Base-by-base conservation (phyloP, 345 rosid genomes). In the Excoecaria cochinchinensis region DNA sequence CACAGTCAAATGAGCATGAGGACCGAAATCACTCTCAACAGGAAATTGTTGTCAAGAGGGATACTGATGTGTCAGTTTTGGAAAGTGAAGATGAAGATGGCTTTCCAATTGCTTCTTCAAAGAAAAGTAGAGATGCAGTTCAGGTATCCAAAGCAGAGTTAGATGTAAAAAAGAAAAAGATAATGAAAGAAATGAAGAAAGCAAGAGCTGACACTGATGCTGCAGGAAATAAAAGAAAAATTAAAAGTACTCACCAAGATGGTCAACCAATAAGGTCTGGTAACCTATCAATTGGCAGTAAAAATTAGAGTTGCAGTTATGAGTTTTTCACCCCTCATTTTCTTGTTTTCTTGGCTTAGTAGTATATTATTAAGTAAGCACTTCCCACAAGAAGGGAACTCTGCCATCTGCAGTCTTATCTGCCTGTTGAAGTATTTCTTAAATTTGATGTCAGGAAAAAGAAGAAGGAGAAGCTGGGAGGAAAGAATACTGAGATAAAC, bases 81-180 rank as follows among this genome's bases (percentile, higher is more conserved):
- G 98, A 89, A 84, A 90, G 92, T 69, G 98, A 96, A 80, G 97
- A 93, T 78, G 98, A 93, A 90, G 98, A 96, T 63, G 98, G 99
- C 52, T 85, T 96, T 69, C 97, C 94, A n/a, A 83, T 88, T 80
- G 77, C 86, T 77, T 56, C 77, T 31, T 72, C 87, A 13, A 74
- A 74, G 11, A 82, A 82, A 78, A 60, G 78, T 22, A 52, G 81
- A 69, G 79, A 15, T 22, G 61, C 51, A 12, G 65, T 25, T 79
- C 65, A 44, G 53, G 78, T 83, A 69, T 31, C 80, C 51, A 72
- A 73, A 62, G 82, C 60, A 77, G 85, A 62, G 66, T n/a, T 69
- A 38, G 69, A 69, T 76, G 78, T 77, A 36, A 62, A 71, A 76
- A 77, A 48, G 16, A 81, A 73, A 53, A 59, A 76, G 67, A 38